Evolutionary conservation across 768 basidiomycete genomes (phyloP), one percentile per base, ranked within the genome.

Genomic region (Boletales sp.): DNA sequence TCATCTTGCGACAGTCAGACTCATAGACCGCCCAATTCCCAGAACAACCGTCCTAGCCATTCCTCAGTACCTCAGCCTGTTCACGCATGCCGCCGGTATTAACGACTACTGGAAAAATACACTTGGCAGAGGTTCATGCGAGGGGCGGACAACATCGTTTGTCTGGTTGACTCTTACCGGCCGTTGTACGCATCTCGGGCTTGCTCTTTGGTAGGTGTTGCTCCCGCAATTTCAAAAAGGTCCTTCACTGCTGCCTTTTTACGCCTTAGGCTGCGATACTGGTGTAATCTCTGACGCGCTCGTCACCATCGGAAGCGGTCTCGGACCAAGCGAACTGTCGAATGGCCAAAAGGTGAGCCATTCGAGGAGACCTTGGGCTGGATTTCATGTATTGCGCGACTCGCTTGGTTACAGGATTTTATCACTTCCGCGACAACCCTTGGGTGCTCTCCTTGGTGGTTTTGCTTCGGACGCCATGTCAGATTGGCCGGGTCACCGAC

Each of bases 381-480:
- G 14, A 11, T 28, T 10, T 28, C 12, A 17, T 18, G 32, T 21
- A 19, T 30, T 37, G 11, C n/a, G 10, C 15, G 6, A 21, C 39
- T 38, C 6, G 25, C 14, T 15, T 5, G 8, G 12, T n/a, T 25
- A 8, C 58, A 86, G 85, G 89, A 90, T 75, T 75, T 89, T 32
- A 88, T 90, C 63, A 90, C 88, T 0, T 86, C 86, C 6, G 71
- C 87, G 0, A 90, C 88, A 1, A 91, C 88, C 21, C 0, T 73
- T 90, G 21, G 86, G 86, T 10, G 89, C 89, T 0, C 73, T 91
- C 5, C 51, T 90, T 2, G 89, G 88, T n/a, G 84, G 86, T 43
- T 73, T 90, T 5, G 72, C 70, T 8, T 84, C 84, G 4, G 88
- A 88, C 12, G 70, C 82, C 37, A 67, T 86, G 45, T 86, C 84